Percentiles rank a stretch among this genome's conserved stretches.
Conservation (phyloP, 192 early-diverging fungal species). For the Coemansia sp. region DNA sequence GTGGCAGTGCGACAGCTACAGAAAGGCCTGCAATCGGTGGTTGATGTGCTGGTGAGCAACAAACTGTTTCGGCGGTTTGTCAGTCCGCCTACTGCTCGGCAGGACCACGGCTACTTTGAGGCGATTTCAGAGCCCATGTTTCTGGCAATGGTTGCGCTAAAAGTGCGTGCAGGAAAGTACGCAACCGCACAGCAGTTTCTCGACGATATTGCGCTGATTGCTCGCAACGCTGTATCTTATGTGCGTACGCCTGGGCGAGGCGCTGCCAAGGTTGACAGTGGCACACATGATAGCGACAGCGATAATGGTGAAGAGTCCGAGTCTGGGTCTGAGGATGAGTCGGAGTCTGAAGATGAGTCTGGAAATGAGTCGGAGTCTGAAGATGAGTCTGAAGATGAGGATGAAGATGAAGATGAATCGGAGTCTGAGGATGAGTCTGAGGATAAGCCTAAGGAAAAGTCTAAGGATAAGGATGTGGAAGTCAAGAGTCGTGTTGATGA, state of each 20-base stretch:
- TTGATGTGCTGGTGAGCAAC: slow-evolving; percentile 10
- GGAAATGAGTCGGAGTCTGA: no score
- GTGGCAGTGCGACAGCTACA: neutral
- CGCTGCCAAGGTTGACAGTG: neutral
- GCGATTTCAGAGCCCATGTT: slow-evolving; percentile 55
- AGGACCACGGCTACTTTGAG: slow-evolving; percentile 51
- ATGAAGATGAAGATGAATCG: no score
- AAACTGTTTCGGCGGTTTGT: slow-evolving; percentile 25
- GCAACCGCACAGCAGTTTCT: slow-evolving; percentile 30
- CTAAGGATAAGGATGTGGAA: no score
- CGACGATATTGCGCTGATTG: slow-evolving; percentile 46
- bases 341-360: no score
- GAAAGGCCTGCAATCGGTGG: neutral
- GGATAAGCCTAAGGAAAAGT: no score
- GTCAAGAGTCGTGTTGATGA: neutral
- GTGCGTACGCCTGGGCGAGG: neutral
- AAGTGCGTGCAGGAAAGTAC: slow-evolving; percentile 49
- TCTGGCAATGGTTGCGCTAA: slow-evolving; percentile 45
- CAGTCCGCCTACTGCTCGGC: slow-evolving; percentile 49
- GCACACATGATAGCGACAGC: neutral
- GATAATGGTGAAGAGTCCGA: neutral
- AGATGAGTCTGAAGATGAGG: no score
- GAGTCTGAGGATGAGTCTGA: no score
- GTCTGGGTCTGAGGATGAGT: neutral
- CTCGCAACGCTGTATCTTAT: slow-evolving; percentile 25